These are phyloP conservation scores for Thamnidium elegans DNA, from an alignment of 192 early-diverging fungal genomes.

Conservation along the genomic window DNA sequence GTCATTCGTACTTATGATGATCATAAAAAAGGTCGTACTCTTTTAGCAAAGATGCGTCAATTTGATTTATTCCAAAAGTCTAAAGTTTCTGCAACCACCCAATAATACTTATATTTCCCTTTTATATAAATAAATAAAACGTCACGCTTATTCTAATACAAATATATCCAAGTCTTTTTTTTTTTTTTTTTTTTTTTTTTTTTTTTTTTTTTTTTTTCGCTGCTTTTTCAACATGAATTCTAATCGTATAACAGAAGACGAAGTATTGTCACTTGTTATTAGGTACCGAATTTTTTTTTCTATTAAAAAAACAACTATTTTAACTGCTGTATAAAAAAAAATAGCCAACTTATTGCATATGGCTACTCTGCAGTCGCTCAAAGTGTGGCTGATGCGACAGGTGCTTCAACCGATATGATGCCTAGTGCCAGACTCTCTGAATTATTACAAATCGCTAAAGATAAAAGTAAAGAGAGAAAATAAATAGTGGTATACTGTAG, in stretches of 20 bases:
- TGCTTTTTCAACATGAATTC: constrained; percentile 8
- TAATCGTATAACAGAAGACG: constrained; percentile 17
- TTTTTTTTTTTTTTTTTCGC: no score
- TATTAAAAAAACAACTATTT: neutral
- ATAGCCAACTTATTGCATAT: constrained; percentile 51
- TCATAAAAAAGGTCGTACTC: constrained; percentile 70
- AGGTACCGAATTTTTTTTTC: neutral
- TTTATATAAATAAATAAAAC: neutral
- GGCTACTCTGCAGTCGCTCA: constrained; percentile 54
- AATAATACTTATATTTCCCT: neutral
- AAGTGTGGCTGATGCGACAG: constrained; percentile 63
- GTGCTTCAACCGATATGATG: constrained; percentile 55
- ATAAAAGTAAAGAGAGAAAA: constrained; percentile 40
- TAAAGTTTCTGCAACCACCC: neutral
- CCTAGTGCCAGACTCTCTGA: constrained; percentile 61
- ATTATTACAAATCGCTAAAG: constrained; percentile 59
- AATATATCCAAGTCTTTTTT: no score
- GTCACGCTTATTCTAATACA: no score
- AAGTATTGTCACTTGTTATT: constrained; percentile 23
- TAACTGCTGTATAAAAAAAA: neutral
- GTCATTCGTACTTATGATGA: constrained; percentile 69
- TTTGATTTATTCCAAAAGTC: constrained; percentile 1
- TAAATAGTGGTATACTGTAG: neutral
- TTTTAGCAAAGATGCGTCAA: constrained; percentile 44
- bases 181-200: no score